Evolutionary conservation across 148 eudicot genomes (phyloP), one percentile per base, ranked within the genome.

Genomic region (Rhododendron mucronatum): DNA sequence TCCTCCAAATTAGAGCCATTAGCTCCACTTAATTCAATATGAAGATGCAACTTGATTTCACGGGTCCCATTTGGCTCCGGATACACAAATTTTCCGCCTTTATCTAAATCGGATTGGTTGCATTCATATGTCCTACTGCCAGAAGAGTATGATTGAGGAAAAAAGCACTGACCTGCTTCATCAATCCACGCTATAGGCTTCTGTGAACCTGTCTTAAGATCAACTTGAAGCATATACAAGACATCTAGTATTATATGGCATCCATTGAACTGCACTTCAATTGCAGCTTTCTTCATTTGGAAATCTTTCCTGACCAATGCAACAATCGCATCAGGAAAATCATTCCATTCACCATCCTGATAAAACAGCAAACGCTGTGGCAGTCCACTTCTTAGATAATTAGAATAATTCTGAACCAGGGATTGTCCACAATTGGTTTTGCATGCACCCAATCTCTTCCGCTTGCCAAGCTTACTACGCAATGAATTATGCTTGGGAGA

Each of bases 181-280:
- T 90, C 91, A 44, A 90, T 90, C 91, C 91, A 90, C 14, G 90
- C 91, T 71, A 90, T 90, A 44, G 91, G 88, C 13, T 84, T 90
- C 75, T 84, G 85, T 30, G 67, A 86, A 84, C 88, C 90, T 5
- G 90, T 88, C 82, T 78, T 84, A 81, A 90, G 26, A 84, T 90
- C 90, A 35, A 90, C 87, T 71, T 86, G 86, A 67, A 86, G 81
- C 91, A 90, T 90, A 50, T 86, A 84, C 67, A 90, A n/a, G 41
- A 88, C 77, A 86, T 90, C 91, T 76, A 90, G 78, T 61, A 90
- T 84, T 76, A 86, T 53, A 86, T 86, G 90, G 71, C 51, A 75
- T 11, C 82, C 88, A 69, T 86, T 77, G 21, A 71, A 44, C 78
- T 76, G 85, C 81, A 90, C 87, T 35, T 90, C 86, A 50, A 86